phyloP scores from a whole-genome alignment of 225 moss, liverwort and hornwort species.

The Pseudisothecium myosuroides region DNA sequence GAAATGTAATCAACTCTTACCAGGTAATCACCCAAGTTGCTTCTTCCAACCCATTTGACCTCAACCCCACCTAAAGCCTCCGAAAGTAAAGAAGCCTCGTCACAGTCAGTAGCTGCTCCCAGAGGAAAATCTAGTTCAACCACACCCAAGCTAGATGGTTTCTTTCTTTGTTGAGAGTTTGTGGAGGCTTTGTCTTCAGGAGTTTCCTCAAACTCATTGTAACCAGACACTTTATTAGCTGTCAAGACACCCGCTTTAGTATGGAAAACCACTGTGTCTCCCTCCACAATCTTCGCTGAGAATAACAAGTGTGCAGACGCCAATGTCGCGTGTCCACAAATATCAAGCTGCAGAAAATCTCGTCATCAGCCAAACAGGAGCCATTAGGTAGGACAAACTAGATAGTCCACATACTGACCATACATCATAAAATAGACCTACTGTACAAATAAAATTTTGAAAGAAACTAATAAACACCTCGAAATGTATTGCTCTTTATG shows the following conservation, averaged over 20 bases:
- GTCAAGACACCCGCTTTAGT: constrained; percentile 58
- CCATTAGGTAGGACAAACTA: background rate
- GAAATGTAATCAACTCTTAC: constrained; percentile 15
- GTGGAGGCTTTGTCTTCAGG: constrained; percentile 16
- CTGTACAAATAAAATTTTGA: background rate
- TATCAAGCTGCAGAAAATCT: constrained; percentile 13
- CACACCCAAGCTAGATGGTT: constrained; percentile 73
- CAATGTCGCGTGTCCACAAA: constrained; percentile 30
- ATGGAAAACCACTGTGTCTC: constrained; percentile 65
- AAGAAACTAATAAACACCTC: background rate
- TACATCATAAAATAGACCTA: background rate
- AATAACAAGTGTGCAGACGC: constrained; percentile 74
- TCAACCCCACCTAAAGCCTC: constrained; percentile 61
- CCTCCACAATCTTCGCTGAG: constrained; percentile 78
- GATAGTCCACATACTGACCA: background rate
- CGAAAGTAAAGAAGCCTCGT: constrained; percentile 44
- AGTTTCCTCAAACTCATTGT: constrained; percentile 27
- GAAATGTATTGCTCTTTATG: background rate
- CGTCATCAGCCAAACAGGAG: background rate
- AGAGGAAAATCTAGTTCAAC: constrained; percentile 80
- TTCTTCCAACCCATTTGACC: constrained; percentile 75
- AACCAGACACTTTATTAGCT: constrained; percentile 72
- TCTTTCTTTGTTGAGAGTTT: constrained; percentile 22
- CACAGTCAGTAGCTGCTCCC: constrained; percentile 20
- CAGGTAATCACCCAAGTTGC: constrained; percentile 75